Evolutionary conservation across 331 rosid species (phyloP).

Genomic region (Cydonia oblonga): DNA sequence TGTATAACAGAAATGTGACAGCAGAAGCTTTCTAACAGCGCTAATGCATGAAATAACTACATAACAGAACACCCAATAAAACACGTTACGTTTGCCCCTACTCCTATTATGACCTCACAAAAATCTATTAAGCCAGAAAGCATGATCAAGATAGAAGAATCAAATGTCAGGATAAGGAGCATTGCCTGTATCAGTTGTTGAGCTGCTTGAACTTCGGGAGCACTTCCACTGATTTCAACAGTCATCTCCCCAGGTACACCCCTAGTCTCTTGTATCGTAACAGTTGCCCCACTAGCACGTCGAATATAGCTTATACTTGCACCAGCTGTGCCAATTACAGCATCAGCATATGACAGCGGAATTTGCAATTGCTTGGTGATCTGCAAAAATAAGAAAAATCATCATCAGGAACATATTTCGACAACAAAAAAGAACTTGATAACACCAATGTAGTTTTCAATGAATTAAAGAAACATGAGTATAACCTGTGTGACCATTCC

Average conservation of each 20-base stretch:
- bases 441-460: neutral
- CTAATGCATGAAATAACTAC: neutral
- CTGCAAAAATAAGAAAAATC: constrained; percentile 36
- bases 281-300: constrained; percentile 93
- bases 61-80: neutral
- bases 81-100: neutral
- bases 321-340: constrained; percentile 95
- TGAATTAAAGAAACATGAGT: neutral
- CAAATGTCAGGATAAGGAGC: neutral
- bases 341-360: constrained; percentile 86
- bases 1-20: neutral
- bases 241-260: constrained; percentile 99
- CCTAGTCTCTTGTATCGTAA: constrained; percentile 86
- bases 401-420: neutral
- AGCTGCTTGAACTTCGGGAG: constrained; percentile 90
- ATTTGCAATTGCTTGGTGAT: constrained; percentile 87
- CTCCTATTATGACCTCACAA: neutral
- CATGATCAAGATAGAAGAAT: neutral
- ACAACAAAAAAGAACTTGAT: neutral
- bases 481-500: constrained; percentile 82
- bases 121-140: neutral
- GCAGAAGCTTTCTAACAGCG: neutral
- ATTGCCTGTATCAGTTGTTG: constrained; percentile 93
- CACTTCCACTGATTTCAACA: constrained; percentile 89
- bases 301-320: constrained; percentile 90